Percentiles rank a stretch among this genome's conserved stretches.
These are phyloP conservation scores for Cladosporium austrohemisphaericum DNA, from an alignment of 2,329 filamentous ascomycete species.

Conservation along the genomic window DNA sequence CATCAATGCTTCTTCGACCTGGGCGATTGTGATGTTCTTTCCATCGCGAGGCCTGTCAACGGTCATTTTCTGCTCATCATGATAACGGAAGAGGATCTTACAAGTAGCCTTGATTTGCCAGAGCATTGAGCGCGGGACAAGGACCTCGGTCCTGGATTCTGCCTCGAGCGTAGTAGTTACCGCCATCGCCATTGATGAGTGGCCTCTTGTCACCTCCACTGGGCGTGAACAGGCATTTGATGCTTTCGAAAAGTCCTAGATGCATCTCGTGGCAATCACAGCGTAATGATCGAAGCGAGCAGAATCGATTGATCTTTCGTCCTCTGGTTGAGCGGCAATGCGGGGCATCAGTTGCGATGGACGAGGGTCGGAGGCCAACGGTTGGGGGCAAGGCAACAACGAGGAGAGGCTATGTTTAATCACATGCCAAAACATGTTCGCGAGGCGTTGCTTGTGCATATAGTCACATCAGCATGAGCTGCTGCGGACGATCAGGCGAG, in stretches of 20 bases:
- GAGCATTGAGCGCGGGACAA: constrained; percentile 31
- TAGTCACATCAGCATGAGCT: not conserved
- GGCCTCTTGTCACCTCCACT: constrained; percentile 8
- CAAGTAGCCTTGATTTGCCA: constrained; percentile 35
- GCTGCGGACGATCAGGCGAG: not conserved
- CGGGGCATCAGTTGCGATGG: too few relatives aligned
- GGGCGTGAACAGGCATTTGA: constrained; percentile 20
- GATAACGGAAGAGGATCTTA: constrained; percentile 16
- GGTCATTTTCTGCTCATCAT: not conserved
- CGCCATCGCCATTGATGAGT: constrained; percentile 21
- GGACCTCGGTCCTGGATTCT: constrained; percentile 26
- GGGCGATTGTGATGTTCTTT: constrained; percentile 30
- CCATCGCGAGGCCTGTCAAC: constrained; percentile 32
- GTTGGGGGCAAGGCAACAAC: not conserved
- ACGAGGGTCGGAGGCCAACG: too few relatives aligned
- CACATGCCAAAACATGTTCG: not conserved
- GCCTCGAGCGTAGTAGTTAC: constrained; percentile 12
- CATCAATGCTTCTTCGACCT: constrained; percentile 29
- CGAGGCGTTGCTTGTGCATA: not conserved
- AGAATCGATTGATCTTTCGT: too few relatives aligned
- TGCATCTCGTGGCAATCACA: constrained; percentile 17
- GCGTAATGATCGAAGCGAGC: too few relatives aligned
- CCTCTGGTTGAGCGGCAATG: too few relatives aligned
- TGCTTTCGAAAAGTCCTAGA: constrained; percentile 16
- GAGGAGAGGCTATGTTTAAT: not conserved